A percentile compares a stretch with the other conserved stretches of the same genome.
Evolutionary conservation across 495 filamentous ascomycete genomes (phyloP).

Genomic region (Saxispiralis lemnorum): DNA sequence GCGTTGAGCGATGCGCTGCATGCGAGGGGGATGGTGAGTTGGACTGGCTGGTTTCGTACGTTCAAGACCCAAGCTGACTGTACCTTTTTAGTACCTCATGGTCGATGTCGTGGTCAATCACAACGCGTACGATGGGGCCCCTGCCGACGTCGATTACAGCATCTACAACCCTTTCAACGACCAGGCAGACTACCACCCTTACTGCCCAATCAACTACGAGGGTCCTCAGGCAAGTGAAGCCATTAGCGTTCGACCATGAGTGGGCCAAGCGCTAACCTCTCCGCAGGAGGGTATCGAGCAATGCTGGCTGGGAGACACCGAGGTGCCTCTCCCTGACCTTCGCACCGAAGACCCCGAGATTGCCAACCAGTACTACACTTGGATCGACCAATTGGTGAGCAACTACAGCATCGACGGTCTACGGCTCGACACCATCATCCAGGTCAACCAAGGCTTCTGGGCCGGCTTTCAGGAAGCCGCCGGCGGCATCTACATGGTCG

Average conservation of each 20-base stretch:
- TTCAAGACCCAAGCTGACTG: background rate
- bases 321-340: slow-evolving; percentile 50
- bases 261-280: too few relatives aligned
- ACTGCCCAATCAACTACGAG: slow-evolving; percentile 49
- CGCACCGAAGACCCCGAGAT: slow-evolving; percentile 43
- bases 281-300: slow-evolving; percentile 14
- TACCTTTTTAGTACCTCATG: slow-evolving; percentile 12
- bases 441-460: slow-evolving; percentile 58
- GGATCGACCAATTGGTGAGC: slow-evolving; percentile 44
- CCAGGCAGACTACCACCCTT: slow-evolving; percentile 45
- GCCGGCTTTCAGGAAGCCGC: slow-evolving; percentile 42
- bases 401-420: slow-evolving; percentile 64
- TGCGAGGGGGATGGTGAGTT: slow-evolving; percentile 32
- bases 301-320: slow-evolving; percentile 52
- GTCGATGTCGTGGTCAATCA: slow-evolving; percentile 18
- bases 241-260: background rate
- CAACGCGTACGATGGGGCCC: slow-evolving; percentile 30
- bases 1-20: slow-evolving; percentile 11
- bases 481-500: slow-evolving; percentile 46
- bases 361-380: slow-evolving; percentile 40
- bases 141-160: slow-evolving; percentile 39
- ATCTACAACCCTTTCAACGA: slow-evolving; percentile 48
- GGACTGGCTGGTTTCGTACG: slow-evolving; percentile 28
- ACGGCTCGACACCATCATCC: slow-evolving; percentile 56
- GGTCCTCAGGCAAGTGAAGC: slow-evolving; percentile 10